These are phyloP conservation scores for Ehretia macrophylla DNA, from an alignment of 257 asterid species.

Conservation along the genomic window DNA sequence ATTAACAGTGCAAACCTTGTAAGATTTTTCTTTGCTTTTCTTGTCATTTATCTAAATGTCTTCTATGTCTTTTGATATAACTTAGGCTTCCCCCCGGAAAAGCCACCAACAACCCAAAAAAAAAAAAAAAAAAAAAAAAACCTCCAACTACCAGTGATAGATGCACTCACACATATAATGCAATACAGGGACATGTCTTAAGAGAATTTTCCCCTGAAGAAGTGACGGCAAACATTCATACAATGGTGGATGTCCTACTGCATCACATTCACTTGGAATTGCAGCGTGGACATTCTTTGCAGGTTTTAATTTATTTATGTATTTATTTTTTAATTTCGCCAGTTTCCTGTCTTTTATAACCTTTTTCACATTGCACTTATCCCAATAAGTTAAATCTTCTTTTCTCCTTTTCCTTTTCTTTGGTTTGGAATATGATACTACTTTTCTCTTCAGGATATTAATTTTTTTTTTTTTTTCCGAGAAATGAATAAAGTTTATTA, in stretches of 20 bases:
- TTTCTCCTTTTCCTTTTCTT: neutral
- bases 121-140: too few species aligned
- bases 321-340: neutral
- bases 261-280: conserved; percentile 83
- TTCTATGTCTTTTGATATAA: too few species aligned
- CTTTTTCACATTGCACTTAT: neutral
- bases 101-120: too few species aligned
- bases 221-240: conserved; percentile 83
- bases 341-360: neutral
- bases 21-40: conserved; percentile 22
- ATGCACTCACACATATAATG: conserved; percentile 7
- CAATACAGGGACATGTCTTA: conserved; percentile 74
- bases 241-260: conserved; percentile 92
- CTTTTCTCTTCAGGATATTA: conserved; percentile 66
- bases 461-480: too few species aligned
- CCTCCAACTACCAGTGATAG: neutral
- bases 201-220: conserved; percentile 98
- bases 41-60: neutral
- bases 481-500: too few species aligned
- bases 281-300: conserved; percentile 89
- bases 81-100: too few species aligned
- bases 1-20: conserved; percentile 85
- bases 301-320: conserved; percentile 46
- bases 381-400: conserved; percentile 1
- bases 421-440: neutral